Percentiles rank a stretch among this genome's conserved stretches.
phyloP scores from a whole-genome alignment of 495 filamentous ascomycete genomes.

The Podospora pseudopauciseta region DNA sequence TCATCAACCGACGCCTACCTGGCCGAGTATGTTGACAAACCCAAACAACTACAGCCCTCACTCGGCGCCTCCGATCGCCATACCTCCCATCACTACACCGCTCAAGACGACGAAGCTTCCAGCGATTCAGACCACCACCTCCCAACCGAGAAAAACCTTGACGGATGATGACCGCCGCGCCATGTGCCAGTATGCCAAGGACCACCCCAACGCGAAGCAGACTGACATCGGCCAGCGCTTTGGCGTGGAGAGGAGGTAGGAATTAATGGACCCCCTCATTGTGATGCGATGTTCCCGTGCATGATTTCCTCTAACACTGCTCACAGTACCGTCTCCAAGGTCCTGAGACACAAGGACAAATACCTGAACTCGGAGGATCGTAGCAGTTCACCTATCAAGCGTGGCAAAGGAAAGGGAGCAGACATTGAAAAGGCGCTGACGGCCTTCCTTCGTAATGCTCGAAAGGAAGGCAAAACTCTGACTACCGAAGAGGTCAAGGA shows the following conservation, averaged over 20 bases:
- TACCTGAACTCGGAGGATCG: constrained; percentile 89
- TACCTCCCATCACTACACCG: constrained; percentile 52
- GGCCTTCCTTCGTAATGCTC: constrained; percentile 80
- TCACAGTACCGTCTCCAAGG: constrained; percentile 91
- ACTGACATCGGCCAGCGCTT: constrained; percentile 97
- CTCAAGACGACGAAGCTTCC: constrained; percentile 46
- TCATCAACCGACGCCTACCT: constrained; percentile 55
- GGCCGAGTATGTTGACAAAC: constrained; percentile 69
- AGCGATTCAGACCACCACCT: constrained; percentile 42
- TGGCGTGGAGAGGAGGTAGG: constrained; percentile 96
- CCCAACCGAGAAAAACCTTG: constrained; percentile 80
- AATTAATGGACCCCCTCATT: background rate
- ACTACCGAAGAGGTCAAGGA: constrained; percentile 83
- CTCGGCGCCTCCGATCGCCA: constrained; percentile 52
- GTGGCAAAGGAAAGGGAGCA: constrained; percentile 83
- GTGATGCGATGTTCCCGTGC: background rate
- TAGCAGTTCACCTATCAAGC: constrained; percentile 82
- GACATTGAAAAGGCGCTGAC: constrained; percentile 94
- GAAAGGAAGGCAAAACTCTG: constrained; percentile 69
- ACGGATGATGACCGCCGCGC: constrained; percentile 86
- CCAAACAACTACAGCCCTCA: constrained; percentile 44
- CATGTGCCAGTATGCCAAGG: constrained; percentile 96
- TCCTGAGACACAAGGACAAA: constrained; percentile 92
- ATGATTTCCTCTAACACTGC: constrained; percentile 18
- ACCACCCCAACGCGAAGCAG: constrained; percentile 92